These are phyloP conservation scores for Metarhizium humberi DNA, from an alignment of 2,329 filamentous ascomycete genomes.

Conservation along the genomic window DNA sequence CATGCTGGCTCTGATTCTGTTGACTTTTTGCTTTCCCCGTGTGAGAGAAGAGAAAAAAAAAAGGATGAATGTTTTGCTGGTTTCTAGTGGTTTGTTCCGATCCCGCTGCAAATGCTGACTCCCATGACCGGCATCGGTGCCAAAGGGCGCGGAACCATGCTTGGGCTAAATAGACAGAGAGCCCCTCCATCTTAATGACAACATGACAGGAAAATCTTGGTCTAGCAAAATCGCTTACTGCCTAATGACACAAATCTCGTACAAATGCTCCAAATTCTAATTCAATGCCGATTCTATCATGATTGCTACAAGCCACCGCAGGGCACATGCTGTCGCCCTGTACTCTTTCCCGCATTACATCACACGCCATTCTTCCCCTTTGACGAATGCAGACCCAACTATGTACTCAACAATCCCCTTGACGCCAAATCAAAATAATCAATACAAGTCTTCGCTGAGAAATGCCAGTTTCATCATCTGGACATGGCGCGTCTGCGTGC, in stretches of 20 bases:
- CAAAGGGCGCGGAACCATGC: too few relatives aligned
- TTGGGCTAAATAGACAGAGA: too few relatives aligned
- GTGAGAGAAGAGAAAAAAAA: not conserved
- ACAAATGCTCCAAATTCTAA: not conserved
- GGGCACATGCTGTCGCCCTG: not conserved
- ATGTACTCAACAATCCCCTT: not conserved
- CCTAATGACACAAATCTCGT: not conserved
- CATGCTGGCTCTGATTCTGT: not conserved
- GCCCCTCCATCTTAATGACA: too few relatives aligned
- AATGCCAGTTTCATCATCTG: not conserved
- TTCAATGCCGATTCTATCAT: slow-evolving; percentile 1
- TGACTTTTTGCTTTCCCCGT: not conserved
- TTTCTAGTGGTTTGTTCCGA: too few relatives aligned
- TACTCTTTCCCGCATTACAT: too few relatives aligned
- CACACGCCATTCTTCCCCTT: too few relatives aligned
- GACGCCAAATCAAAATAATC: not conserved
- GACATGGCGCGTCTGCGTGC: not conserved
- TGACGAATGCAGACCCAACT: not conserved
- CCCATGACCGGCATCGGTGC: too few relatives aligned
- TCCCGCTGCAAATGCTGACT: too few relatives aligned
- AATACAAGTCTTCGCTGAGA: not conserved
- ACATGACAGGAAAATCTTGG: too few relatives aligned
- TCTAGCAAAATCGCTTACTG: too few relatives aligned
- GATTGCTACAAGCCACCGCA: not conserved
- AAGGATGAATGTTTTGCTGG: too few relatives aligned